Evolutionary conservation across 2,329 filamentous ascomycete species (phyloP).

Genomic region (Ceratocystis albifundus): DNA sequence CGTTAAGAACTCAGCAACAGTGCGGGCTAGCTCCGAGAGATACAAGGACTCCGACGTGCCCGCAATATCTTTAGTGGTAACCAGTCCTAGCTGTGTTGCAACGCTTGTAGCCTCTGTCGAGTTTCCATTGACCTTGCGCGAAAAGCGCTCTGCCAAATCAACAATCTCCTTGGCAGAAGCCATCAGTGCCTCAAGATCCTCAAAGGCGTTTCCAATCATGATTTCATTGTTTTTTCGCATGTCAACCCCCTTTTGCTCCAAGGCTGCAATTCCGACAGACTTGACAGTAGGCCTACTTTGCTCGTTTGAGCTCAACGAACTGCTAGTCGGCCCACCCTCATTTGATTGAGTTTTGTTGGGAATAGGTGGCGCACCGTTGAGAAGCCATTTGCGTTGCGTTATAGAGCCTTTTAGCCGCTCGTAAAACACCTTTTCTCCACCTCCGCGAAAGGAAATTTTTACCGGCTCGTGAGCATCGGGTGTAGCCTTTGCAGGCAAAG

Average conservation of each 20-base stretch:
- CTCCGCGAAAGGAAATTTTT: slow-evolving; percentile 82
- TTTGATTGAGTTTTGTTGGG: slow-evolving; percentile 41
- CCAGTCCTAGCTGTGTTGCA: slow-evolving; percentile 63
- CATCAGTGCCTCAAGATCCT: slow-evolving; percentile 94
- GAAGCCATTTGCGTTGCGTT: slow-evolving; percentile 88
- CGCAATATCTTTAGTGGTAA: slow-evolving; percentile 93
- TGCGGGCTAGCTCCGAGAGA: slow-evolving; percentile 72
- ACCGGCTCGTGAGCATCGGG: slow-evolving; percentile 59
- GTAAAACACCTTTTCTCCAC: slow-evolving; percentile 81
- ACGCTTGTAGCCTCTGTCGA: slow-evolving; percentile 56
- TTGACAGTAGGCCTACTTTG: slow-evolving; percentile 33
- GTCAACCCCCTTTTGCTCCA: slow-evolving; percentile 75
- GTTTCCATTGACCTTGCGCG: slow-evolving; percentile 51
- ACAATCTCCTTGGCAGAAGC: slow-evolving; percentile 94
- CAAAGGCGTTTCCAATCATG: slow-evolving; percentile 86
- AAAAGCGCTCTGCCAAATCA: slow-evolving; percentile 79
- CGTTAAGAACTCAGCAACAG: slow-evolving; percentile 77
- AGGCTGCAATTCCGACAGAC: slow-evolving; percentile 77
- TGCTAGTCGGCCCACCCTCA: slow-evolving; percentile 30
- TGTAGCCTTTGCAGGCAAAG: slow-evolving; percentile 34
- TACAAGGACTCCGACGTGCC: slow-evolving; percentile 73
- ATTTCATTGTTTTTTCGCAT: slow-evolving; percentile 85
- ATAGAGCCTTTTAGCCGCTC: slow-evolving; percentile 80
- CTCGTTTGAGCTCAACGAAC: slow-evolving; percentile 26
- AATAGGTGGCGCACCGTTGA: slow-evolving; percentile 78